Evolutionary conservation across 208 protist genomes (phyloP).

Genomic region (Dictyostelium gargantuum): DNA sequence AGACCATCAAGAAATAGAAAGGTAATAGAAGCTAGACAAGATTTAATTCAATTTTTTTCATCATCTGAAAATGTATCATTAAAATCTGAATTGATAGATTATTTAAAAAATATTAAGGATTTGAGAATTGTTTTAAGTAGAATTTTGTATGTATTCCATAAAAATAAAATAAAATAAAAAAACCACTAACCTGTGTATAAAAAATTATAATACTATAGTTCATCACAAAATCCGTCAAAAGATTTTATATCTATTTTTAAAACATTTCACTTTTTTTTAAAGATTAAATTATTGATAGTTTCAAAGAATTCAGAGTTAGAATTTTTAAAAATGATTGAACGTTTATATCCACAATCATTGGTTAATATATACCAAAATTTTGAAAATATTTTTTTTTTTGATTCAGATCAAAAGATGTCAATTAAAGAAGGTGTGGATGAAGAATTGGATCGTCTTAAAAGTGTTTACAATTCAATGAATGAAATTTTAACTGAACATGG

Average conservation of each 20-base stretch:
- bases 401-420: neutral
- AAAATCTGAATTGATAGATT: neutral
- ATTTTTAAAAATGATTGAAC: neutral
- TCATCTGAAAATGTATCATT: neutral
- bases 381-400: neutral
- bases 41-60: neutral
- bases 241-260: conserved; percentile 19
- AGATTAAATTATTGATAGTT: neutral
- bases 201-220: too few relatives aligned
- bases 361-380: neutral
- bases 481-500: neutral
- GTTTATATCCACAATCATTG: neutral
- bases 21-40: conserved; percentile 37
- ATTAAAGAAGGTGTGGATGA: conserved; percentile 30
- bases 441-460: conserved; percentile 22
- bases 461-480: conserved; percentile 9
- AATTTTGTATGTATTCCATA: neutral
- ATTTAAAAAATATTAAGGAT: conserved; percentile 34
- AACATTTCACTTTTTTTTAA: neutral
- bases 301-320: neutral
- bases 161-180: neutral
- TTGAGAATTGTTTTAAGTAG: conserved; percentile 31
- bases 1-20: conserved; percentile 16
- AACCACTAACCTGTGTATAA: too few relatives aligned
- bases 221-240: conserved; percentile 20